These are phyloP conservation scores for Colletotrichum theobromicola DNA, from an alignment of 2,329 filamentous ascomycete species.

Conservation along the genomic window DNA sequence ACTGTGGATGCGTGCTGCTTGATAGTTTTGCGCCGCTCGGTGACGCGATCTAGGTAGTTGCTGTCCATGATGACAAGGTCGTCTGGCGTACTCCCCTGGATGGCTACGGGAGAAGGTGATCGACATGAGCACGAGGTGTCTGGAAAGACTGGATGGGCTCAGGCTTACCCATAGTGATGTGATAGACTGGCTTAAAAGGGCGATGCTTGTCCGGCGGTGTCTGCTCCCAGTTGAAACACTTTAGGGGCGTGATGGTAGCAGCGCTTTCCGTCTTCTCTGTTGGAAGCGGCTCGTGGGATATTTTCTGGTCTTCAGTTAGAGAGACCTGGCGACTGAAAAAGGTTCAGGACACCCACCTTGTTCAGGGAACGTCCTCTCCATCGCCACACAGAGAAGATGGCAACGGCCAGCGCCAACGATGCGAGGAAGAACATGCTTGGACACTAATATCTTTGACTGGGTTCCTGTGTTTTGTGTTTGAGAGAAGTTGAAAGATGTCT, in stretches of 20 bases:
- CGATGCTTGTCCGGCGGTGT: constrained; percentile 44
- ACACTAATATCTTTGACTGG: no score
- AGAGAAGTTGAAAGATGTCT: not conserved
- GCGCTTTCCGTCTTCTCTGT: not conserved
- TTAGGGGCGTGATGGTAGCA: constrained; percentile 28
- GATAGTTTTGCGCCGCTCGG: constrained; percentile 43
- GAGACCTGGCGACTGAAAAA: accelerated
- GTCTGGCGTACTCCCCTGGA: constrained; percentile 47
- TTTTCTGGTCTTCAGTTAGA: not conserved
- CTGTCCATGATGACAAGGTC: constrained; percentile 59
- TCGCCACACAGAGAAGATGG: not conserved
- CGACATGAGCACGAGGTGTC: not conserved
- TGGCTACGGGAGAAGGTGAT: constrained; percentile 32
- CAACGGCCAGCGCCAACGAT: not conserved
- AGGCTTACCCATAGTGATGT: constrained; percentile 58
- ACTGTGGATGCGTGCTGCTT: constrained; percentile 41
- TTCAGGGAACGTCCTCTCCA: not conserved
- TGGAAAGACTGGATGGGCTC: not conserved
- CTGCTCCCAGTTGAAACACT: constrained; percentile 44
- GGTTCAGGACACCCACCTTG: not conserved
- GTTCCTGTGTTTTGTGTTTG: no score
- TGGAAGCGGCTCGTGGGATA: not conserved
- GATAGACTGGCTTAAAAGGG: constrained; percentile 57
- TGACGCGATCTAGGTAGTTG: constrained; percentile 52
- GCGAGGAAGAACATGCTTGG: not conserved